Evolutionary conservation across 192 early-diverging fungal species (phyloP).

Genomic region (Coemansia biformis): DNA sequence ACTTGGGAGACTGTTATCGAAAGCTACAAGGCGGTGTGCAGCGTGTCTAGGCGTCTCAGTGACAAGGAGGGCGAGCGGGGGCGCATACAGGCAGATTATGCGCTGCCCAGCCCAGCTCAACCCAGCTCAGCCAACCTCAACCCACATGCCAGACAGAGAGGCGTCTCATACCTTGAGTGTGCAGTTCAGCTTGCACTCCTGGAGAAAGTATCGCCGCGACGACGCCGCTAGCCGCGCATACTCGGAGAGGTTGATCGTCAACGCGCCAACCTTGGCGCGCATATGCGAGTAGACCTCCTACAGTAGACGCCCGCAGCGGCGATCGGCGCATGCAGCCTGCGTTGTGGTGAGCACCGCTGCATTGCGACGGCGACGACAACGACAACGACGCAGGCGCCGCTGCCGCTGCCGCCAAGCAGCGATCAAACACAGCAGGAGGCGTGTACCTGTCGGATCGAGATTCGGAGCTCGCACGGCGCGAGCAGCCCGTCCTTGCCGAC

Average conservation of each 20-base stretch:
- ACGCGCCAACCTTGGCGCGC: slow-evolving; percentile 52
- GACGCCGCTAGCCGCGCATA: slow-evolving; percentile 56
- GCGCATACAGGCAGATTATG: too few species aligned
- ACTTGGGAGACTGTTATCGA: slow-evolving; percentile 32
- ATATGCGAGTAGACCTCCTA: slow-evolving; percentile 49
- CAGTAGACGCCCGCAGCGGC: slow-evolving; percentile 1
- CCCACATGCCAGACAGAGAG: too few species aligned
- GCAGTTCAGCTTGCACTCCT: slow-evolving; percentile 75
- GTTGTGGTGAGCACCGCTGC: neutral
- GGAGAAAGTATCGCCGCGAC: slow-evolving; percentile 56
- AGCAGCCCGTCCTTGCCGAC: slow-evolving; percentile 72
- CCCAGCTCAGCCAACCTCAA: too few species aligned
- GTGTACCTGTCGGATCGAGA: slow-evolving; percentile 65
- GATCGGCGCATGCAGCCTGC: neutral
- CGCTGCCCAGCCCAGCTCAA: too few species aligned
- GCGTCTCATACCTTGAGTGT: slow-evolving; percentile 65
- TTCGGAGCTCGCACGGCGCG: slow-evolving; percentile 65
- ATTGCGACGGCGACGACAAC: neutral
- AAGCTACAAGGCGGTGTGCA: too few species aligned
- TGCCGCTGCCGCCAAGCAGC: too few species aligned
- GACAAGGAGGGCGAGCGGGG: too few species aligned
- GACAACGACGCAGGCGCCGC: neutral
- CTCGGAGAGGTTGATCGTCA: slow-evolving; percentile 76
- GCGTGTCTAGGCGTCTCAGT: too few species aligned
- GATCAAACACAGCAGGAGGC: neutral